A percentile compares a stretch with the other conserved stretches of the same genome.
These are phyloP conservation scores for Globisporangium barbulae DNA, from an alignment of 352 stramenopile genomes.

Conservation along the genomic window DNA sequence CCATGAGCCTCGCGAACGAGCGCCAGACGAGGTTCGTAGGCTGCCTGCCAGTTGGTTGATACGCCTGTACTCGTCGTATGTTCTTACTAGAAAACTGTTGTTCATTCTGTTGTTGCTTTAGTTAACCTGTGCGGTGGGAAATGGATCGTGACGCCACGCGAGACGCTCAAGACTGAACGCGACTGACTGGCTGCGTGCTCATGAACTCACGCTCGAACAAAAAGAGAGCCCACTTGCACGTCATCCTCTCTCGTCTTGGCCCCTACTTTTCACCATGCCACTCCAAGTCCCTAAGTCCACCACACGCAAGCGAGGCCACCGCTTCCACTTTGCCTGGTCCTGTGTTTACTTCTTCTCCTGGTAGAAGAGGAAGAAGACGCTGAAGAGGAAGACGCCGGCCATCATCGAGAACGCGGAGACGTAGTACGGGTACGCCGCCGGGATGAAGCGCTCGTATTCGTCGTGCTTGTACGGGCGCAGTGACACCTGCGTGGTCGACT, in stretches of 20 bases:
- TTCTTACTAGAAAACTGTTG: no score
- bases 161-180: no score
- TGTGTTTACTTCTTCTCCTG: conserved; percentile 46
- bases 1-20: neutral
- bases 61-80: no score
- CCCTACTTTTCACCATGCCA: neutral
- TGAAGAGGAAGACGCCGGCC: conserved; percentile 89
- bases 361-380: conserved; percentile 88
- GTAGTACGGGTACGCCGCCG: conserved; percentile 91
- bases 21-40: no score
- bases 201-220: no score
- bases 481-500: conserved; percentile 88
- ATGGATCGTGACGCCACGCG: no score
- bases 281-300: neutral
- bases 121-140: no score
- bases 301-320: neutral
- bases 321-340: neutral
- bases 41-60: no score
- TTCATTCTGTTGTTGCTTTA: no score
- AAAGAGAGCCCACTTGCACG: no score
- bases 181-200: no score
- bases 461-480: conserved; percentile 94
- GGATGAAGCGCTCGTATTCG: conserved; percentile 95
- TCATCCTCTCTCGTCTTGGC: no score
- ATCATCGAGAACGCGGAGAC: conserved; percentile 90